These are phyloP conservation scores for Podospora anserina DNA, from an alignment of 495 filamentous ascomycete species.

Conservation along the genomic window DNA sequence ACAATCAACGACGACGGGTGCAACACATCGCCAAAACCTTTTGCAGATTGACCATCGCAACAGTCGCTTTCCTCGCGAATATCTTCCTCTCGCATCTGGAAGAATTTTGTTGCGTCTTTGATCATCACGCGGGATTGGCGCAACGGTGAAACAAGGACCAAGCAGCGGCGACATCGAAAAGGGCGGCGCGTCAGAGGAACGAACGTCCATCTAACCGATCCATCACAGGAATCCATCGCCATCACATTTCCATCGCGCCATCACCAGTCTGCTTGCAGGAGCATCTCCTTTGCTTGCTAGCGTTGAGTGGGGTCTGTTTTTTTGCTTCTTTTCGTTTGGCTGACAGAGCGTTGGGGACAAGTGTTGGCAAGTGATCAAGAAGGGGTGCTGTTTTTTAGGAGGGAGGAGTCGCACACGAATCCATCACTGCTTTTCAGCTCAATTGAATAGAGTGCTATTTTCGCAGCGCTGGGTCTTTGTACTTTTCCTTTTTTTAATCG, in stretches of 20 bases:
- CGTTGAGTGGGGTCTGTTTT: conserved; percentile 11
- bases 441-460: conserved; percentile 28
- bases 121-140: background rate
- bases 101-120: background rate
- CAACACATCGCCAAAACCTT: background rate
- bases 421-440: conserved; percentile 27
- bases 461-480: conserved; percentile 35
- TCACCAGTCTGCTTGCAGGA: conserved; percentile 7
- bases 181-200: background rate
- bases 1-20: background rate
- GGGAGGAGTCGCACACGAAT: conserved; percentile 20
- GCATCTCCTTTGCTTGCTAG: conserved; percentile 2
- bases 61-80: background rate
- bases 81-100: background rate
- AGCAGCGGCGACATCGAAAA: background rate
- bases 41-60: background rate
- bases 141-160: background rate
- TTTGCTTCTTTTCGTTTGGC: conserved; percentile 14
- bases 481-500: conserved; percentile 34
- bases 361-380: conserved; percentile 26
- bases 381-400: conserved; percentile 25
- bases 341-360: conserved; percentile 25
- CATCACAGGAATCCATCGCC: conserved; percentile 8
- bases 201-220: background rate
- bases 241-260: background rate